Conservation (phyloP, 192 early-diverging fungal species). For the Backusella australiensis region DNA sequence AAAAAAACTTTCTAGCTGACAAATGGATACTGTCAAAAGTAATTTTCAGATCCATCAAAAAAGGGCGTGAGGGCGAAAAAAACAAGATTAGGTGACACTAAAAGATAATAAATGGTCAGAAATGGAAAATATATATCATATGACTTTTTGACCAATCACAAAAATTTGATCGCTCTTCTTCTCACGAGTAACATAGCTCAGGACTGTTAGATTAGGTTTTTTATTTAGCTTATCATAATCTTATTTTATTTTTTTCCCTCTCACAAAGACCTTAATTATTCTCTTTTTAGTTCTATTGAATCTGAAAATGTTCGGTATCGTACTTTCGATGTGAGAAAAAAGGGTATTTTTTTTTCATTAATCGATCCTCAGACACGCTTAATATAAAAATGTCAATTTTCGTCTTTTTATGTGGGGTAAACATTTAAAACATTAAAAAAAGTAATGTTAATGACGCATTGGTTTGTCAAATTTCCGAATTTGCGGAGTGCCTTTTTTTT, state of each 20-base stretch:
- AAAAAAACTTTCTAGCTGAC: background rate
- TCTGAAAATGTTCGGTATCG: background rate
- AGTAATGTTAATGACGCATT: background rate
- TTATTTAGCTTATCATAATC: background rate
- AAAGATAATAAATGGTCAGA: background rate
- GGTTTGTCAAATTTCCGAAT: background rate
- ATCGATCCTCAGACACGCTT: background rate
- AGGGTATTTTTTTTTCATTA: background rate
- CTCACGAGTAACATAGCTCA: background rate
- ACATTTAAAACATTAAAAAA: background rate
- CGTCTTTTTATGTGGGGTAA: constrained; percentile 3
- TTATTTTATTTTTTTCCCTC: background rate
- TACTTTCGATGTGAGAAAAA: background rate
- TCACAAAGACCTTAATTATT: background rate
- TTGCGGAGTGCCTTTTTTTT: background rate
- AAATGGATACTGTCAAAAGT: background rate
- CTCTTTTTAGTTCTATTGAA: background rate
- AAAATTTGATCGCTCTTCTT: background rate
- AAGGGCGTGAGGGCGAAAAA: background rate
- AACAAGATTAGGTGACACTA: background rate
- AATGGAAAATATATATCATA: background rate
- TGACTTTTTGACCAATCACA: background rate
- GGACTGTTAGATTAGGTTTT: background rate
- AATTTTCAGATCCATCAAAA: background rate
- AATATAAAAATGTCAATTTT: background rate